phyloP scores from a whole-genome alignment of 2,329 filamentous ascomycete species.

The Plectosphaerella plurivora region DNA sequence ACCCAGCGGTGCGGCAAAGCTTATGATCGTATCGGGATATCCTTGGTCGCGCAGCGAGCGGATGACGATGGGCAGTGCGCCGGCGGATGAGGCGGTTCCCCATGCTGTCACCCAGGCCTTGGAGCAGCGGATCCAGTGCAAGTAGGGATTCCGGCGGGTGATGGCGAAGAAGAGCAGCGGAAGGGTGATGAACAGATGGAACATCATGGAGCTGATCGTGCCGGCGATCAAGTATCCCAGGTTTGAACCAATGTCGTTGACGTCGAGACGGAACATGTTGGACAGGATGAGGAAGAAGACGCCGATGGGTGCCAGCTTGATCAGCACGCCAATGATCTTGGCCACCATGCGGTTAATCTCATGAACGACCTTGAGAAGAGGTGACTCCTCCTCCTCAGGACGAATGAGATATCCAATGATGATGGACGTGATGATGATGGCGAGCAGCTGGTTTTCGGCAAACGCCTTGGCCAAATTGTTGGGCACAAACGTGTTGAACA shows the following conservation, averaged over 20 bases:
- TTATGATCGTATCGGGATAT: slow-evolving; percentile 32
- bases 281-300: slow-evolving; percentile 50
- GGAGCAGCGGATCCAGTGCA: slow-evolving; percentile 42
- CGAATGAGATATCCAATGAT: slow-evolving; percentile 41
- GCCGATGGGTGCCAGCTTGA: slow-evolving; percentile 43
- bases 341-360: slow-evolving; percentile 45
- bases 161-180: slow-evolving; percentile 36
- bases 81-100: slow-evolving; percentile 48
- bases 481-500: slow-evolving; percentile 45
- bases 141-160: slow-evolving; percentile 40
- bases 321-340: slow-evolving; percentile 40
- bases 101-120: slow-evolving; percentile 51
- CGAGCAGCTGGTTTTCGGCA: slow-evolving; percentile 40
- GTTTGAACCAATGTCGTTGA: slow-evolving; percentile 41
- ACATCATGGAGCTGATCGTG: slow-evolving; percentile 37
- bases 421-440: slow-evolving; percentile 39
- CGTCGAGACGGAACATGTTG: slow-evolving; percentile 44
- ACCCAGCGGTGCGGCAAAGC: slow-evolving; percentile 43
- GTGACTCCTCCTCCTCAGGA: slow-evolving; percentile 23
- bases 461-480: slow-evolving; percentile 42
- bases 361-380: slow-evolving; percentile 35
- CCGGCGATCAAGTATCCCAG: slow-evolving; percentile 45
- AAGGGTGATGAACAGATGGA: slow-evolving; percentile 41
- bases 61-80: slow-evolving; percentile 46
- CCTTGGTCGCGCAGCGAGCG: slow-evolving; percentile 31